Base-by-base conservation (phyloP, 2,329 filamentous ascomycete species). In the Fusarium nematophilum region DNA sequence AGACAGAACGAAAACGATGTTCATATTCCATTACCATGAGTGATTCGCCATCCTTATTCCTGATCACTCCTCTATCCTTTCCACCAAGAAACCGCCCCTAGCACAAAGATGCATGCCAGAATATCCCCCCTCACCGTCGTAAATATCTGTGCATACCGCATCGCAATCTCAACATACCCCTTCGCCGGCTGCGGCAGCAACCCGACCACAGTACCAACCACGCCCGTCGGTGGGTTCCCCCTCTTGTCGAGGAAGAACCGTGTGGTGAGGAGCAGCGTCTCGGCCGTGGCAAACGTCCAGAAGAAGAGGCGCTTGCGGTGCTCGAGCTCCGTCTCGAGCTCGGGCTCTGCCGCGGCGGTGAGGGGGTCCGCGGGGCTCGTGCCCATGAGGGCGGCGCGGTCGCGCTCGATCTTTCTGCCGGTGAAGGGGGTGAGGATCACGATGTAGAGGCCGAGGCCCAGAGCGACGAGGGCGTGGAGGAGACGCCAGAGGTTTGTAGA, bases 211-310 rank as follows among this genome's bases (percentile, higher is more conserved):
- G 83, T 89, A 59, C 86, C 87, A 58, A 92, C 65, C 53, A 90
- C 82, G 3, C 90, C 89, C 21, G 79, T 75, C 3, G 84, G 84
- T 57, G 84, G 84, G 38, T 83, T 72, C 31, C 78, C 73, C 18
- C 83, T 83, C 65, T 85, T 86, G 66, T 92, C 90, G 45, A 92
- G 70, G 65, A 92, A 86, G 72, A 89, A 91, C 18, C 90, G 81
- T 25, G 85, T 87, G 2, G 86, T 89, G 62, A 94, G 85, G 60
- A 94, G 78, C 47, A 91, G 72, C 9, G 91, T 82, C 77, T 95
- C 90, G 26, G 86, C 88, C 1, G 90, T 92, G 6, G 90, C 88
- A 71, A 94, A 95, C n/a, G 90, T 83, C 79, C 88, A 92, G 75
- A 94, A 93, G 75, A 93, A 89, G 17, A 76, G 45, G 39, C 59